Evolutionary conservation across 176 grass and related monocot genomes (phyloP).

Genomic region (Metroxylon sagu): DNA sequence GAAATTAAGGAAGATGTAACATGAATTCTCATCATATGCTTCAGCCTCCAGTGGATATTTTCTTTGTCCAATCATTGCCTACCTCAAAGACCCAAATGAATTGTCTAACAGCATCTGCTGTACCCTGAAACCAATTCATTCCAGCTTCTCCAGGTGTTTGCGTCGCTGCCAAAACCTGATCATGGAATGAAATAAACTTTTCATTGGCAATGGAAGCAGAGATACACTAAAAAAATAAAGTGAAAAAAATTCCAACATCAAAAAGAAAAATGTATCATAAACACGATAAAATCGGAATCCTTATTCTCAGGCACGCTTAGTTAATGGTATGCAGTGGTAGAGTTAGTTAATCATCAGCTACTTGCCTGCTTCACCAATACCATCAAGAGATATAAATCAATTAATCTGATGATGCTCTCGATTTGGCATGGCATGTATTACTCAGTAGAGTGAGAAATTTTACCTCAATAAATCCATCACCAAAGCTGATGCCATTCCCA

Average conservation of each 20-base stretch:
- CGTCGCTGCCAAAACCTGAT: slow-evolving; percentile 70
- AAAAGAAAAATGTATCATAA: too few species aligned
- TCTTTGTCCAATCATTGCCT: background rate
- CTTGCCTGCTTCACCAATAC: too few species aligned
- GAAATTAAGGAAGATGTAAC: background rate
- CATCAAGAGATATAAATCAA: too few species aligned
- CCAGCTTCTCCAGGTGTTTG: slow-evolving; percentile 54
- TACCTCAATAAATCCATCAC: slow-evolving; percentile 74
- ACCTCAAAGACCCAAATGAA: slow-evolving; percentile 73
- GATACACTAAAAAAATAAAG: too few species aligned
- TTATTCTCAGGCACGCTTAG: too few species aligned
- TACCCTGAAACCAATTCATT: slow-evolving; percentile 65
- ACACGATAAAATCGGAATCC: too few species aligned
- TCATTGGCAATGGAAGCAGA: too few species aligned
- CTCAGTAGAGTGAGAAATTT: background rate
- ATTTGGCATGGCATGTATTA: background rate
- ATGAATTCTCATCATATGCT: slow-evolving; percentile 2
- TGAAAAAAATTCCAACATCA: too few species aligned
- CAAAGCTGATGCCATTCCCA: slow-evolving; percentile 55
- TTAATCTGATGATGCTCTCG: too few species aligned
- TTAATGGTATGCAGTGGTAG: too few species aligned
- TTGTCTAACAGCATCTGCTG: slow-evolving; percentile 60
- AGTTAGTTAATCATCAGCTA: too few species aligned
- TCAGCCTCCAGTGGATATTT: background rate
- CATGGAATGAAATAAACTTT: background rate